These are phyloP conservation scores for Skeletonema costatum DNA, from an alignment of 108 stramenopile species.

Conservation along the genomic window DNA sequence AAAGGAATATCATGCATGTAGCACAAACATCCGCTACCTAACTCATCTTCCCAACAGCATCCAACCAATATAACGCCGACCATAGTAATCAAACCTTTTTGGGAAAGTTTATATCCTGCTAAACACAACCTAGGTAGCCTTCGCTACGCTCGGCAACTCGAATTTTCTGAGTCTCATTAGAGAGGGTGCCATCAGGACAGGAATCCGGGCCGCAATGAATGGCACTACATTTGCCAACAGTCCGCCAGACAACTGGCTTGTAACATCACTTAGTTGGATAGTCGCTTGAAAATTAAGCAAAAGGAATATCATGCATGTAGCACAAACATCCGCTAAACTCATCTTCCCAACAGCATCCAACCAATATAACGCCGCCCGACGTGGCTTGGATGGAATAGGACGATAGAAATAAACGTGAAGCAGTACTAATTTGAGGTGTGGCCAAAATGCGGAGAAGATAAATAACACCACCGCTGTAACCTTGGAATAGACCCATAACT, in stretches of 20 bases:
- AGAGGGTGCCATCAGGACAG: constrained; percentile 8
- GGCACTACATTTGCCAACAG: constrained; percentile 12
- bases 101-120: no score
- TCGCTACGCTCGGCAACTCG: no score
- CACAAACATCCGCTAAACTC: constrained; percentile 7
- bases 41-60: constrained; percentile 13
- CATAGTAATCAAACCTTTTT: no score
- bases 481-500: not conserved
- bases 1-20: constrained; percentile 12
- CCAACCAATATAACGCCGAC: constrained; percentile 11
- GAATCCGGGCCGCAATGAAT: not conserved
- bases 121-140: no score
- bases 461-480: not conserved
- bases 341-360: constrained; percentile 18
- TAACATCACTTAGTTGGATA: not conserved
- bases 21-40: constrained; percentile 12
- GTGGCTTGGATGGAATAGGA: not conserved
- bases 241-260: not conserved
- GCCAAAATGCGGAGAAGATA: not conserved
- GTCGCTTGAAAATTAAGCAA: constrained; percentile 4
- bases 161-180: constrained; percentile 1
- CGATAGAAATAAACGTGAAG: not conserved
- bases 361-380: constrained; percentile 12
- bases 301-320: constrained; percentile 16
- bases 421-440: not conserved